These are phyloP conservation scores for Ogataea haglerorum DNA, from an alignment of 805 yeast species.

Conservation along the genomic window DNA sequence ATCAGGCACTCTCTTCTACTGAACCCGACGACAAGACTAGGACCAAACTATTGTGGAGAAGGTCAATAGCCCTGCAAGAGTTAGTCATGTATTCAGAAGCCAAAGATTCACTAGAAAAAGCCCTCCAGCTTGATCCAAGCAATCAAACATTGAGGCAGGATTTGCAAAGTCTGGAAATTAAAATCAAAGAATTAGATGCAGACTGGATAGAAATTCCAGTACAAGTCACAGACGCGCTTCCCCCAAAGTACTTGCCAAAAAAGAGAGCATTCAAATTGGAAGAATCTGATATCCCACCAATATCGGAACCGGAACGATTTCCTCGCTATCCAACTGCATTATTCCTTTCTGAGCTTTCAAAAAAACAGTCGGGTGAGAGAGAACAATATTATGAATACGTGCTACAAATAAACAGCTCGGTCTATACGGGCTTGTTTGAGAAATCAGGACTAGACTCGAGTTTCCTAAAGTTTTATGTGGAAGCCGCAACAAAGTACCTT, in stretches of 20 bases:
- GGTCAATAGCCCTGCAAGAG: slow-evolving; percentile 39
- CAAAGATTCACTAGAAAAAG: slow-evolving; percentile 32
- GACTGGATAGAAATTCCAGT: slow-evolving; percentile 5
- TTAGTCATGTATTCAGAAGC: slow-evolving; percentile 31
- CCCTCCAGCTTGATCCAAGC: slow-evolving; percentile 4
- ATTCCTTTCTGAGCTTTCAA: slow-evolving; percentile 38
- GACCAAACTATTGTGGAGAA: slow-evolving; percentile 52
- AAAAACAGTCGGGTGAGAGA: slow-evolving; percentile 29
- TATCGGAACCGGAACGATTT: slow-evolving; percentile 2
- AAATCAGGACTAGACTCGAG: slow-evolving; percentile 48
- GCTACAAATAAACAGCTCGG: slow-evolving; percentile 27
- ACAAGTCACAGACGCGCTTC: slow-evolving; percentile 6
- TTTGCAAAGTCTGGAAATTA: neutral
- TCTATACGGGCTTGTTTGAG: slow-evolving; percentile 34
- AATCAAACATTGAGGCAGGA: slow-evolving; percentile 10
- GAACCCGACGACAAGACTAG: slow-evolving; percentile 29
- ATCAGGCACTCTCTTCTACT: slow-evolving; percentile 40
- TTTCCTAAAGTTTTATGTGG: slow-evolving; percentile 45
- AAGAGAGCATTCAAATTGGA: slow-evolving; percentile 17
- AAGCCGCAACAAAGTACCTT: slow-evolving; percentile 33
- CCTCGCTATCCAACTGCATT: slow-evolving; percentile 44
- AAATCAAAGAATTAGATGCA: neutral
- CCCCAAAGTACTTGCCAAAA: slow-evolving; percentile 2
- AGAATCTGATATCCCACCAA: slow-evolving; percentile 35
- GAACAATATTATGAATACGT: slow-evolving; percentile 37